These are phyloP conservation scores for Peterozyma xylosa DNA, from an alignment of 805 yeast genomes.

Conservation along the genomic window DNA sequence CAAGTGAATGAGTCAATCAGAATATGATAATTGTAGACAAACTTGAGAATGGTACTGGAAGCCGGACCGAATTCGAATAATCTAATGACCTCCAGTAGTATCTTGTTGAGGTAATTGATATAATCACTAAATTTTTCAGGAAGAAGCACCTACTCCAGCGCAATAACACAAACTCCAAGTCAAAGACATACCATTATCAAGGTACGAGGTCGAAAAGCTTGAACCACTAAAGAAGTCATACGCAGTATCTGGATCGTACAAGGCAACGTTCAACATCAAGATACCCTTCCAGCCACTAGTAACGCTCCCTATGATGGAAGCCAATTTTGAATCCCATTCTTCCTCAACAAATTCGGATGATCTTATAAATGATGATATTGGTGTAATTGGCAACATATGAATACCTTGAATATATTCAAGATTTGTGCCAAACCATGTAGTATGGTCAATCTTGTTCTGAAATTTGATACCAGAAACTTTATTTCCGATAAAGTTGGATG, in stretches of 20 bases:
- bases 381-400: slow-evolving; percentile 70
- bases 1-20: too few species aligned
- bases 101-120: too few species aligned
- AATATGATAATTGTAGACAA: too few species aligned
- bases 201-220: slow-evolving; percentile 26
- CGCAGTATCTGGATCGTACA: slow-evolving; percentile 31
- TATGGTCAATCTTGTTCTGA: slow-evolving; percentile 66
- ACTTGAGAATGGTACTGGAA: too few species aligned
- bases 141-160: slow-evolving; percentile 33
- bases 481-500: slow-evolving; percentile 42
- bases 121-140: too few species aligned
- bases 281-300: slow-evolving; percentile 64
- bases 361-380: slow-evolving; percentile 51
- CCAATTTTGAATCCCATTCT: slow-evolving; percentile 30
- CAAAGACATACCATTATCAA: slow-evolving; percentile 57
- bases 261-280: slow-evolving; percentile 34
- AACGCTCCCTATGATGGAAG: slow-evolving; percentile 28
- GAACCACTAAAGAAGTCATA: slow-evolving; percentile 32
- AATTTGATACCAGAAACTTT: slow-evolving; percentile 63
- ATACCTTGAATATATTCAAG: slow-evolving; percentile 68
- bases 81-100: too few species aligned
- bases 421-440: slow-evolving; percentile 61
- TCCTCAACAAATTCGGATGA: slow-evolving; percentile 38
- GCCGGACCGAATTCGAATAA: too few species aligned
- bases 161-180: slow-evolving; percentile 57